Base-by-base conservation (phyloP, 495 filamentous ascomycete species). In the Hypoxylon rickii region DNA sequence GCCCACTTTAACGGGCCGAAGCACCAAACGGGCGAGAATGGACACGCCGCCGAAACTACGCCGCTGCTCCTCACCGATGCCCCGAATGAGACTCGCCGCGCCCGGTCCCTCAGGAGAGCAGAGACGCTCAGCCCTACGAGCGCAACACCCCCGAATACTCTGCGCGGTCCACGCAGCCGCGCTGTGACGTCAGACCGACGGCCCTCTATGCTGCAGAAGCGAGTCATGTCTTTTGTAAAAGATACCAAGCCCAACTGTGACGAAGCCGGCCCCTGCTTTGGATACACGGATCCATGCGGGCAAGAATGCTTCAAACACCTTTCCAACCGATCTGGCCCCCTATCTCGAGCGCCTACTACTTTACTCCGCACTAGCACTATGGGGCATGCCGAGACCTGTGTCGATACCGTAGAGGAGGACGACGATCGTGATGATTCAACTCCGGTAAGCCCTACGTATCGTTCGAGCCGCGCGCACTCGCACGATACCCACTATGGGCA, bases 261-360 rank as follows among this genome's bases (percentile, higher is more conserved):
- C 46, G 82, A 86, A 55, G 68, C 79, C 43, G 90, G 88, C 0
- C 87, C 87, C 0, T 96, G 92, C 64, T 92, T 81, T 54, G 92
- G 92, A 6, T 91, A 89, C 63, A 86, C 89, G 0, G 89, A 95
- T 66, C 87, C 89, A 3, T 96, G 92, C 65, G 90, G 89, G 0
- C 83, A 84, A 55, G 87, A 94, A 64, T 96, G 91, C 71, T 84
- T 86, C 66, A 86, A 85, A 61, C 77, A 79, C 38, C 38, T 78
- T 16, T 63, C 45, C 56, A 64, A 45, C 1, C 66, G 69, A 16
- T 53, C 64, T 3, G 64, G 55, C 26, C 49, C 55, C 1, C 45
- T 64, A n/a, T 40, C 58, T 3, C 66, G 72, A 7, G 44, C 34
- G 7, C 24, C 63, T 8, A 66, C 68, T 7, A 41, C 12, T 24